Percentiles rank a stretch among this genome's conserved stretches.
Conservation (phyloP, 306 rosid genomes). For the Elaeagnus macrophylla region DNA sequence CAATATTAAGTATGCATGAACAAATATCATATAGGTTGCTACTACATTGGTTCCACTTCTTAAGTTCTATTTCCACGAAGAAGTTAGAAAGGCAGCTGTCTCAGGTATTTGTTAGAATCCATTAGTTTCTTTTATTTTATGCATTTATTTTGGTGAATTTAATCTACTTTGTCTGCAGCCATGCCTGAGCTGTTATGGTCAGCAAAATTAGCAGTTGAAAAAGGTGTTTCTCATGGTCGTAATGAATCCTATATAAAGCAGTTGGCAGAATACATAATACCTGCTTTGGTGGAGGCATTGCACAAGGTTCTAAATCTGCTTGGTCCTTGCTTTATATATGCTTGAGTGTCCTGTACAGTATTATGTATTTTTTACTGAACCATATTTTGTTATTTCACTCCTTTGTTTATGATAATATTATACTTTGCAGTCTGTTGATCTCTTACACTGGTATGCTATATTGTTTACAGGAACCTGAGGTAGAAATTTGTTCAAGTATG, state of each 20-base stretch:
- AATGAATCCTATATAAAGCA: slow-evolving; percentile 74
- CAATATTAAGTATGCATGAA: slow-evolving; percentile 9
- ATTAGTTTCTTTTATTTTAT: neutral
- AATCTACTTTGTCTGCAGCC: slow-evolving; percentile 31
- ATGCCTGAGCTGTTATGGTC: slow-evolving; percentile 95
- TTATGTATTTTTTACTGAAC: no score
- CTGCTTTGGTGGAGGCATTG: slow-evolving; percentile 93
- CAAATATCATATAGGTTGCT: slow-evolving; percentile 56
- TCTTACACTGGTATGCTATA: neutral
- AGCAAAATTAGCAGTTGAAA: slow-evolving; percentile 92
- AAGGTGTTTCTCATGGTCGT: slow-evolving; percentile 89
- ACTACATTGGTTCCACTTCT: slow-evolving; percentile 90
- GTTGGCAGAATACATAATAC: slow-evolving; percentile 73
- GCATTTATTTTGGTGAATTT: neutral
- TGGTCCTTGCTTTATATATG: neutral
- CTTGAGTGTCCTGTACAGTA: slow-evolving; percentile 15
- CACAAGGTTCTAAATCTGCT: slow-evolving; percentile 51
- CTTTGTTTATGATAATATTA: no score
- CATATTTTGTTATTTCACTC: no score
- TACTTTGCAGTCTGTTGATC: neutral
- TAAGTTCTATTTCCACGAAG: slow-evolving; percentile 94
- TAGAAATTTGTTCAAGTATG: slow-evolving; percentile 92
- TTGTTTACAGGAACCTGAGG: slow-evolving; percentile 86
- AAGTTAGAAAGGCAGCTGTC: slow-evolving; percentile 97
- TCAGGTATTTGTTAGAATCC: slow-evolving; percentile 52